These are phyloP conservation scores for Prunus yedoensis DNA, from an alignment of 331 rosid species.

Conservation along the genomic window DNA sequence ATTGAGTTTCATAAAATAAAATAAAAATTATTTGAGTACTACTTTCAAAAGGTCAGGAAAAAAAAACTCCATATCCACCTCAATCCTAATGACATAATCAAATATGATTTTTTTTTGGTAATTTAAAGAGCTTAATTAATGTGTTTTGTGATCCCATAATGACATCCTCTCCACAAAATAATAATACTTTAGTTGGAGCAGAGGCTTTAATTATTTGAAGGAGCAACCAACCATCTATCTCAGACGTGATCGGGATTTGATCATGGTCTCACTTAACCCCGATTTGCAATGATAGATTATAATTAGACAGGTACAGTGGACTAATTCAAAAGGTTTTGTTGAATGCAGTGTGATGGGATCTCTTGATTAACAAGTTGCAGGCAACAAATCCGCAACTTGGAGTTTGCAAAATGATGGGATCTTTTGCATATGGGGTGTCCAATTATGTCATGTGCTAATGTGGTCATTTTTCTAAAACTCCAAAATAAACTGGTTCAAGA, in stretches of 20 bases:
- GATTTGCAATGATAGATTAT: too few species aligned
- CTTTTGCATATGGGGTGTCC: slow-evolving; percentile 60
- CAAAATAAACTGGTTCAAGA: neutral
- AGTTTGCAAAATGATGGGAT: slow-evolving; percentile 45
- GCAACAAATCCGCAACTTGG: slow-evolving; percentile 37
- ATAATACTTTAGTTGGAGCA: neutral
- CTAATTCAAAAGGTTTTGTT: slow-evolving; percentile 19
- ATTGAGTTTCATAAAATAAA: too few species aligned
- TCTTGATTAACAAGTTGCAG: slow-evolving; percentile 11
- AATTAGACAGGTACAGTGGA: neutral
- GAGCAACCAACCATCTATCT: neutral
- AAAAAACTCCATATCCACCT: too few species aligned
- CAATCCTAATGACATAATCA: too few species aligned
- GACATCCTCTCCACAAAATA: neutral
- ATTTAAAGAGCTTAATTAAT: too few species aligned
- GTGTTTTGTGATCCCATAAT: too few species aligned
- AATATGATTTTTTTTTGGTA: too few species aligned
- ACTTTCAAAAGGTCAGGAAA: too few species aligned
- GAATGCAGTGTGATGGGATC: slow-evolving; percentile 34
- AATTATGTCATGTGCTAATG: slow-evolving; percentile 51
- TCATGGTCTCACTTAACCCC: neutral
- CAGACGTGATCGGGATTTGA: slow-evolving; percentile 1
- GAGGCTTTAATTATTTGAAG: neutral
- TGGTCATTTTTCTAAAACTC: slow-evolving; percentile 23
- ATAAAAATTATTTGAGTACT: too few species aligned